phyloP scores from a whole-genome alignment of 345 rosid genomes.

The Adansonia digitata region DNA sequence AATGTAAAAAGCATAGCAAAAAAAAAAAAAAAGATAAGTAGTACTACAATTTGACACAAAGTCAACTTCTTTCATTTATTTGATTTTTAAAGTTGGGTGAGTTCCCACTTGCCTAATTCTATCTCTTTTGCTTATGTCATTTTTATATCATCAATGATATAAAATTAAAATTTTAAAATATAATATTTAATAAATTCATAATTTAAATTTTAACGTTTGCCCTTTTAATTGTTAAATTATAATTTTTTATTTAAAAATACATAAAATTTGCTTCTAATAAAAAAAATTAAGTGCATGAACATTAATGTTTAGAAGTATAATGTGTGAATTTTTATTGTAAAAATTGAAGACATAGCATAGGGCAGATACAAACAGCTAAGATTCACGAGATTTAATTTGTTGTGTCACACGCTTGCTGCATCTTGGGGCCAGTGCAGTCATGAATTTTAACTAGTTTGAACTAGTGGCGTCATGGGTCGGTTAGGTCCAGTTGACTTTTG shows the following conservation, averaged over 20 bases:
- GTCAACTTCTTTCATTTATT: constrained; percentile 32
- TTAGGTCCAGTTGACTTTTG: neutral
- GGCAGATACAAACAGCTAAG: neutral
- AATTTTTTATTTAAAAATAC: no score
- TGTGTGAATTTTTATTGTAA: neutral
- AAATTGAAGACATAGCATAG: neutral
- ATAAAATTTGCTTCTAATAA: neutral
- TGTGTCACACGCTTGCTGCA: neutral
- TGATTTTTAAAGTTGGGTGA: constrained; percentile 20
- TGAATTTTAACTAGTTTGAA: constrained; percentile 6
- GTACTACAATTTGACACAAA: neutral
- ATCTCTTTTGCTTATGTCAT: constrained; percentile 1
- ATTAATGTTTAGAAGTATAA: neutral
- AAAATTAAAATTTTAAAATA: no score
- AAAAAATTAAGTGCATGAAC: neutral
- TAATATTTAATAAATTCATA: no score
- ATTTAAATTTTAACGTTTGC: no score
- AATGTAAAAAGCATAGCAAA: no score
- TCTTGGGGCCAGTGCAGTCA: neutral
- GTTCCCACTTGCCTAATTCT: constrained; percentile 35
- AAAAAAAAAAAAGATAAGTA: neutral
- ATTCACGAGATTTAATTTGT: constrained; percentile 18
- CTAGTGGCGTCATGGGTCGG: neutral
- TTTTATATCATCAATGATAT: constrained; percentile 21
- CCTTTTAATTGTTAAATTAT: no score